Evolutionary conservation across 1,284 basidiomycete genomes (phyloP).

Genomic region (Pholiota adiposa): DNA sequence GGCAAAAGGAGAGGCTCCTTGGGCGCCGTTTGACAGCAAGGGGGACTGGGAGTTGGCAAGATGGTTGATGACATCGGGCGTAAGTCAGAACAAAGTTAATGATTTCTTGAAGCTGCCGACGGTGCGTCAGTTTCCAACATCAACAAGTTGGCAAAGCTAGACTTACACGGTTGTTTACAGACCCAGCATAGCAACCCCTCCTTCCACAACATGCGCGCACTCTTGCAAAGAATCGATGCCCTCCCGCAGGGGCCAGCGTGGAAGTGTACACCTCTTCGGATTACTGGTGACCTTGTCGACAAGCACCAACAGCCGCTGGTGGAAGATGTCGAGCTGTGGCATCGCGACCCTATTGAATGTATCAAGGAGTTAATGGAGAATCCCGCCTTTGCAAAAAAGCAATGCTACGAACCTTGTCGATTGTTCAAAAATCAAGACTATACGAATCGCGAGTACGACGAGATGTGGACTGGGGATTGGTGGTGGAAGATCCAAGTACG

Average conservation of each 20-base stretch:
- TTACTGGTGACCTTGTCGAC: no score
- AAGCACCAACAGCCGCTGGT: no score
- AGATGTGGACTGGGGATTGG: slow-evolving; percentile 50
- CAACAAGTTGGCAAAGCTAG: no score
- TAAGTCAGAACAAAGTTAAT: slow-evolving; percentile 11
- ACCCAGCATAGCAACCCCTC: no score
- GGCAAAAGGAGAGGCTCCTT: background rate
- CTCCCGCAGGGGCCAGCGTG: no score
- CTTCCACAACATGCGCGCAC: no score
- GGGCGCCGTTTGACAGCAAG: slow-evolving; percentile 13
- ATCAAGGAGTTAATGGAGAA: slow-evolving; percentile 7
- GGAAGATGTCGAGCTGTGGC: no score
- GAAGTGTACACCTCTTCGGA: no score
- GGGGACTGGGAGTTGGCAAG: slow-evolving; percentile 15
- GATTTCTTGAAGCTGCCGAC: slow-evolving; percentile 7
- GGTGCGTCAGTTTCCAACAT: slow-evolving; percentile 4
- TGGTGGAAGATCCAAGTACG: slow-evolving; percentile 28
- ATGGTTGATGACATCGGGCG: slow-evolving; percentile 12
- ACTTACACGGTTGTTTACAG: no score
- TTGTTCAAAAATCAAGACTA: slow-evolving; percentile 31
- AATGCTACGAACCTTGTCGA: slow-evolving; percentile 18
- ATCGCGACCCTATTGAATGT: slow-evolving; percentile 9
- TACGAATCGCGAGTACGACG: slow-evolving; percentile 29
- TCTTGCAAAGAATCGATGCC: no score
- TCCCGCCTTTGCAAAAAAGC: background rate